These are phyloP conservation scores for Penicillium sp. DNA, from an alignment of 2,329 filamentous ascomycete genomes.

Conservation along the genomic window DNA sequence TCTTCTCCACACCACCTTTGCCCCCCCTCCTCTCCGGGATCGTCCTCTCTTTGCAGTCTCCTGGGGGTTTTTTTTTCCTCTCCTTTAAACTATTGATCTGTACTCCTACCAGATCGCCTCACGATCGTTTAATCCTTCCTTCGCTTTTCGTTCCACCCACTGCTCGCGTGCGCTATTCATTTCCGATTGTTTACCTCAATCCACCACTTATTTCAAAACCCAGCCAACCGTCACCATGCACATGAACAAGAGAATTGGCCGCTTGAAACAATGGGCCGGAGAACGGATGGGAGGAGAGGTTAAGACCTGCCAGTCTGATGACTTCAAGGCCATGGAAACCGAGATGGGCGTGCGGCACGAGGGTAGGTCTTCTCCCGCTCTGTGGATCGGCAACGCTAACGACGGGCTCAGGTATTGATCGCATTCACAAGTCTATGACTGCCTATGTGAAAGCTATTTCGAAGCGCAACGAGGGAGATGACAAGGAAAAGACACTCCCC, in stretches of 20 bases:
- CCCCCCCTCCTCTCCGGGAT: neutral
- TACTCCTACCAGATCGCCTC: neutral
- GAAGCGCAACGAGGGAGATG: slow-evolving; percentile 78
- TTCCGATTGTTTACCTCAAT: neutral
- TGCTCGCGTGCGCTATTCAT: neutral
- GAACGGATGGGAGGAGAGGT: slow-evolving; percentile 92
- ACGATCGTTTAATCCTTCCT: slow-evolving; percentile 3
- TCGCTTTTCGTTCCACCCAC: slow-evolving; percentile 6
- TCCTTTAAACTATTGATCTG: neutral
- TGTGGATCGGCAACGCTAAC: neutral
- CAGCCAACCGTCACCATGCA: slow-evolving; percentile 48
- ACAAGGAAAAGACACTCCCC: slow-evolving; percentile 82
- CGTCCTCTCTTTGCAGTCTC: neutral
- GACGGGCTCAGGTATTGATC: slow-evolving; percentile 70
- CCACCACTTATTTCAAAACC: neutral
- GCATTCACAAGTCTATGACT: slow-evolving; percentile 80
- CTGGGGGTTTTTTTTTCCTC: neutral
- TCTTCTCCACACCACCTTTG: slow-evolving; percentile 18
- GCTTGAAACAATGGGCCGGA: slow-evolving; percentile 96
- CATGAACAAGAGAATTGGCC: slow-evolving; percentile 84
- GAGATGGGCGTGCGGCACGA: slow-evolving; percentile 90
- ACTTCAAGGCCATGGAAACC: slow-evolving; percentile 84
- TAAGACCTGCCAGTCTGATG: slow-evolving; percentile 81
- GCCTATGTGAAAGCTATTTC: slow-evolving; percentile 84
- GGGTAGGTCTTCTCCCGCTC: slow-evolving; percentile 53